phyloP scores from a whole-genome alignment of 257 asterid genomes.

The Solanum chiquidenum region DNA sequence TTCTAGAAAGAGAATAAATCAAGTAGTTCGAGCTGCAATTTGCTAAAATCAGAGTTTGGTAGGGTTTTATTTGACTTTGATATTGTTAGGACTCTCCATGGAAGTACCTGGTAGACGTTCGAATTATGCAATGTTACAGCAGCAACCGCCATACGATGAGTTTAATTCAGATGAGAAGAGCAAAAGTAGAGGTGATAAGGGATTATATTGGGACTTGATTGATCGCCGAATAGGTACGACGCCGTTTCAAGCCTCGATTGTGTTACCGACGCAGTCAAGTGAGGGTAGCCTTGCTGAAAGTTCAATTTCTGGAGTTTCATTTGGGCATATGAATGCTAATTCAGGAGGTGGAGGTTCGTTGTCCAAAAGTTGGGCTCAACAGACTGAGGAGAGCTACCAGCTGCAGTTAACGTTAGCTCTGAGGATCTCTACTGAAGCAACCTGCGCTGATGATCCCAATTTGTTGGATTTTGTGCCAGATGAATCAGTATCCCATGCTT shows the following conservation, averaged over 20 bases:
- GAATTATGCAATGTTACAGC: slow-evolving; percentile 32
- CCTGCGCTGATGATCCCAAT: slow-evolving; percentile 76
- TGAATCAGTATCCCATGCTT: slow-evolving; percentile 32
- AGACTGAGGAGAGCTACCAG: slow-evolving; percentile 94
- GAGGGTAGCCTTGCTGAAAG: slow-evolving; percentile 22
- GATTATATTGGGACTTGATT: neutral
- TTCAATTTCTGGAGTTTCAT: slow-evolving; percentile 58
- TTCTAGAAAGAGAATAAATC: neutral
- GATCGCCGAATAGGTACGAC: neutral
- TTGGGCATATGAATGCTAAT: neutral
- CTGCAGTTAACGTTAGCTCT: slow-evolving; percentile 84
- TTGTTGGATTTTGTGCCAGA: slow-evolving; percentile 64
- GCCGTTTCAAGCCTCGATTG: neutral
- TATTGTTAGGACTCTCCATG: slow-evolving; percentile 23
- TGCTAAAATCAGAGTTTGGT: neutral
- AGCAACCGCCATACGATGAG: neutral
- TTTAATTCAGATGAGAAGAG: neutral
- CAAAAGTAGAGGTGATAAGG: neutral
- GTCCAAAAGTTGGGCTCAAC: slow-evolving; percentile 90
- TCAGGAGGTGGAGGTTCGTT: slow-evolving; percentile 38
- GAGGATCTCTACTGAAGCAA: slow-evolving; percentile 70
- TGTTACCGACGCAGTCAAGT: neutral
- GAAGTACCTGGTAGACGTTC: slow-evolving; percentile 74
- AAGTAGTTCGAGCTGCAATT: neutral
- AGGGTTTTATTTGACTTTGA: neutral